Base-by-base conservation (phyloP, 2,329 filamentous ascomycete species). In the Lachnellula hyalina region DNA sequence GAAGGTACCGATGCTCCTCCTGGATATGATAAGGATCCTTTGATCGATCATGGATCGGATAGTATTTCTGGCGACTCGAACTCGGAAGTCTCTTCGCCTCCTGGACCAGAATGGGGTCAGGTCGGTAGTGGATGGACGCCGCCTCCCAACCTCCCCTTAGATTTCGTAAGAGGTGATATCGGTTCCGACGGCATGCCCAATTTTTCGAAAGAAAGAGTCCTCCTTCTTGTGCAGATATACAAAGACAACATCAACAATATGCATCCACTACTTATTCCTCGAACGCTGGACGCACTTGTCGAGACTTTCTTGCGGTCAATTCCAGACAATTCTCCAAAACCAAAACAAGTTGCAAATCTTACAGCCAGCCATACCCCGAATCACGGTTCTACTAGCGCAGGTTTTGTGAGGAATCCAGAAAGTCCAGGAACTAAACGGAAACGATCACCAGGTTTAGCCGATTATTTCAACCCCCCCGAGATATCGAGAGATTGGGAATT, bases 1-100 rank as follows among this genome's bases (percentile, higher is more conserved):
- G 90, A 95, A 71, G 89, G 87, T 34, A 75, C 80, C 25, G 84
- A 86, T 63, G 75, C 77, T 23, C 80, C 80, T 45, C 75, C 80
- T 23, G 74, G 64, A 36, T 66, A 67, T 49, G 66, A 67, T 19
- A 64, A 55, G 25, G 66, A 68, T 50, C 61, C 62, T n/a, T 51
- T 64, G 34, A 58, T 71, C 7, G 72, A 76, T 56, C 65, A 70
- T 23, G 71, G 72, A 14, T 67, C 74, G 42, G 74, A 65, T n/a
- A 75, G 75, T 32, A 72, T 74, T 51, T 67, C 70, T 11, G 75
- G 79, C 47, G 80, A 82, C 38, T 55, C 57, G 2, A 58, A 58
- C 32, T 78, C 78, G 2, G 77, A 83, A 23, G 73, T 76, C n/a
- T 80, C 80, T 0, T 77, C 78, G 4, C 77, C 79, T 11, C 75